Base-by-base conservation (phyloP, 2,329 filamentous ascomycete species). In the Cladosporium sp. region DNA sequence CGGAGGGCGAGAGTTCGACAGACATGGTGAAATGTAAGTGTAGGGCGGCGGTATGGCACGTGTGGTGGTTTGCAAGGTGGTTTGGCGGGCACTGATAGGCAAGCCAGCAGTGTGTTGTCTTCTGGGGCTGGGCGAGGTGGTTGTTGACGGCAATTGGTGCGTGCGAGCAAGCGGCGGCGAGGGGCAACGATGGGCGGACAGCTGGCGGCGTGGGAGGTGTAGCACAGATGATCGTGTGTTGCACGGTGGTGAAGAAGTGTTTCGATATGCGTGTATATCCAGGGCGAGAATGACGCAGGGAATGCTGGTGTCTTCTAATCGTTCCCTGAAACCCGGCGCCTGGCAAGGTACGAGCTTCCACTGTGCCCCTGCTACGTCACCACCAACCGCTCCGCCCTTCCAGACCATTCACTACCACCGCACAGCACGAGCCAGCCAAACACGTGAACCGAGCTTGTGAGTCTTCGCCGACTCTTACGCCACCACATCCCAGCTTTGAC, bases 1-100 rank as follows among this genome's bases (percentile, higher is more conserved):
- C 94, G 67, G 84, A 76, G 61, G 93, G 94, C 70, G 94, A 88
- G 73, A 99, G 90, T 70, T 96, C 90, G 79, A 99, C 88, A 69
- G 93, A 95, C 94, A 97, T 97, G 78, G 71, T 83, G 77, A 28
- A 25, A 7, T 39, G 20, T 25, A 1, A 20, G 12, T 40, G 28
- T 22, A 19, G 30, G 12, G 36, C 7, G 51, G 58, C 49, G 60
- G 51, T 61, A 58, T 39, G 22, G 25, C 15, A 30, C 37, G 49
- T 51, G 40, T 49, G 30, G 39, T 20, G 47, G 51, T 40, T 42
- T 28, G 52, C 19, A 45, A 22, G 49, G 37, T 30, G 51, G 59
- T 45, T 28, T 39, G 20, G 22, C 43, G 40, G 37, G 37, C 11
- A 34, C 4, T 3, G 30, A 34, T 34, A 34, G 43, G 43, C 25